Base-by-base conservation (phyloP, 139 green algal species). In the Asterochloris sp. region DNA sequence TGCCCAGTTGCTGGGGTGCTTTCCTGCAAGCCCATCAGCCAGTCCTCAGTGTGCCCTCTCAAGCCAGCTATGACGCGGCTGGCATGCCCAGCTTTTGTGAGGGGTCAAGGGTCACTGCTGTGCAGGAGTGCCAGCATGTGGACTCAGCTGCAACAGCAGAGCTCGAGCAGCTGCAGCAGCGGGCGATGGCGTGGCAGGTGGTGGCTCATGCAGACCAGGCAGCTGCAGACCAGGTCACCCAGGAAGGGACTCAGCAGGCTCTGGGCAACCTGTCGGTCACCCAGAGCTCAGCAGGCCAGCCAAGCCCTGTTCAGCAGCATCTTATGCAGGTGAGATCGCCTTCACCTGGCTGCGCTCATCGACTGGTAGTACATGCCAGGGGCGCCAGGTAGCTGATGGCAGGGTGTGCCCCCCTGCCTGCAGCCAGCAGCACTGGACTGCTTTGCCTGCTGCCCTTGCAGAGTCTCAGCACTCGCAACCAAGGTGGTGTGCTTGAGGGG, bases 191-290 rank as follows among this genome's bases (percentile, higher is more conserved):
- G 38, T 91, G 82, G 78, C 76, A 74, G 14, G 66, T 73, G 10
- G 87, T 88, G 38, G 83, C 81, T 23, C 79, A 79, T 54, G 89
- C 87, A 23, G 82, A 86, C 28, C 62, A 76, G 14, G 27, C 54
- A 15, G 84, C 78, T 12, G 79, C 73, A 78, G 85, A 87, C 74
- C 60, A 88, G 68, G 73, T 71, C 23, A 73, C 77, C 13, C 54
- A 84, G 27, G 67, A 85, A 29, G 73, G 60, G 13, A 82, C 83
- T 27, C 29, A 73, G 27, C 78, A 83, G 27, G 88, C 78, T 26
- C 74, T 91, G 19, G 66, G 88, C 67, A 88, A 80, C 28, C 73
- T 94, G 24, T 81, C 61, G 26, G 62, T 92, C 61, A 76, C 83
- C 21, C 54, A 76, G 24, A 87, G 73, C 12, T 23, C n/a, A 64